Conservation (phyloP, 805 yeast species). For the Diddensiella santjacobensis region DNA sequence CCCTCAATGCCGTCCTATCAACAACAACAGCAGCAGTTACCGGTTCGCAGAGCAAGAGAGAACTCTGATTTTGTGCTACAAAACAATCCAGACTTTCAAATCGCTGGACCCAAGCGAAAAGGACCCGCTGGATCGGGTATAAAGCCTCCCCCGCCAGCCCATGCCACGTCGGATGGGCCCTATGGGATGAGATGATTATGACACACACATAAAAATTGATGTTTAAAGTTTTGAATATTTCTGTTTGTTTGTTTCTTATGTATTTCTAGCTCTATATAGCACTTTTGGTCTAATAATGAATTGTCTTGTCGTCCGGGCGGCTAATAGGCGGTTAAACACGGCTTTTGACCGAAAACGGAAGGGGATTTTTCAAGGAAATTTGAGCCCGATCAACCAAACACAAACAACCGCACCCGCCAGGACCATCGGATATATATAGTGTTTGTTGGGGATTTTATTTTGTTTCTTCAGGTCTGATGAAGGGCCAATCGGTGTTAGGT, state of each 20-base stretch:
- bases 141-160: conserved; percentile 15
- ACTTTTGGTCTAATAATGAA: too few relatives aligned
- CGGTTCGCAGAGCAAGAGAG: conserved; percentile 15
- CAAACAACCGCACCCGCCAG: too few relatives aligned
- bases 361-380: too few relatives aligned
- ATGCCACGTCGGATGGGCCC: conserved; percentile 18
- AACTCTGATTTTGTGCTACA: conserved; percentile 20
- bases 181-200: conserved; percentile 13
- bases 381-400: too few relatives aligned
- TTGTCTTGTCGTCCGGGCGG: too few relatives aligned
- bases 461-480: too few relatives aligned
- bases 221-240: too few relatives aligned
- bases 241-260: neutral
- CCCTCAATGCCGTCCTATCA: too few relatives aligned
- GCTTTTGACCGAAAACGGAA: too few relatives aligned
- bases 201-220: neutral
- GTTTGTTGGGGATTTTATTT: too few relatives aligned
- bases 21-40: conserved; percentile 13
- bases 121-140: conserved; percentile 2
- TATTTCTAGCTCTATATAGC: neutral
- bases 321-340: too few relatives aligned
- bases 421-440: too few relatives aligned
- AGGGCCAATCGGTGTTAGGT: neutral
- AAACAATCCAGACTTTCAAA: conserved; percentile 24
- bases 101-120: conserved; percentile 12